Evolutionary conservation across 2,329 filamentous ascomycete genomes (phyloP).

Genomic region (Xylaria hypoxylon): DNA sequence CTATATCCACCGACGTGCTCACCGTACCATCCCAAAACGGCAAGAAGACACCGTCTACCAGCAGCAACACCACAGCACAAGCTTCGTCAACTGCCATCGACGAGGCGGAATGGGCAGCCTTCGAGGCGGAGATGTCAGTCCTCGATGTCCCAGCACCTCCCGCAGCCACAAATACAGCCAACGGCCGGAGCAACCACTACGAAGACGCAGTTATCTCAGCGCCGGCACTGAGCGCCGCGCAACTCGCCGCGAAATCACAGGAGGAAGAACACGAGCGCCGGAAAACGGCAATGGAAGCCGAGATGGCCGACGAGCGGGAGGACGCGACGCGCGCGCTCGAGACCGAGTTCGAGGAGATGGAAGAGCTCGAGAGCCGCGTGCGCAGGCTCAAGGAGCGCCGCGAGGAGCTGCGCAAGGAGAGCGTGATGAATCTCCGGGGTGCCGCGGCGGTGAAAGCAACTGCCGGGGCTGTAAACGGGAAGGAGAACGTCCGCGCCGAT

Average conservation of each 20-base stretch:
- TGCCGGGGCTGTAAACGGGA: constrained; percentile 48
- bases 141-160: constrained; percentile 41
- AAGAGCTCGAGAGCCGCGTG: constrained; percentile 79
- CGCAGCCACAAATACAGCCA: background rate
- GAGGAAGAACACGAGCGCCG: constrained; percentile 63
- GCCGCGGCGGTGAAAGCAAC: constrained; percentile 44
- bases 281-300: constrained; percentile 64
- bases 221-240: constrained; percentile 73
- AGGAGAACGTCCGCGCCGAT: constrained; percentile 47
- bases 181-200: constrained; percentile 44
- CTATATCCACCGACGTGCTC: constrained; percentile 45
- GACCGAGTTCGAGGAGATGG: constrained; percentile 86
- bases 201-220: constrained; percentile 73
- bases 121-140: constrained; percentile 81
- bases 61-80: constrained; percentile 8
- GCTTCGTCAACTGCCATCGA: constrained; percentile 57
- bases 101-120: constrained; percentile 87
- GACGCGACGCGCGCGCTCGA: constrained; percentile 79
- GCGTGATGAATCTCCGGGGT: constrained; percentile 42
- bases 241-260: constrained; percentile 67
- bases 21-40: constrained; percentile 24
- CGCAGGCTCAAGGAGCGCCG: constrained; percentile 75
- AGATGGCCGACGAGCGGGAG: constrained; percentile 76
- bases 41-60: constrained; percentile 5
- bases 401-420: constrained; percentile 68